Evolutionary conservation across 2,329 filamentous ascomycete genomes (phyloP).

Genomic region (Trichophyton mentagrophytes): DNA sequence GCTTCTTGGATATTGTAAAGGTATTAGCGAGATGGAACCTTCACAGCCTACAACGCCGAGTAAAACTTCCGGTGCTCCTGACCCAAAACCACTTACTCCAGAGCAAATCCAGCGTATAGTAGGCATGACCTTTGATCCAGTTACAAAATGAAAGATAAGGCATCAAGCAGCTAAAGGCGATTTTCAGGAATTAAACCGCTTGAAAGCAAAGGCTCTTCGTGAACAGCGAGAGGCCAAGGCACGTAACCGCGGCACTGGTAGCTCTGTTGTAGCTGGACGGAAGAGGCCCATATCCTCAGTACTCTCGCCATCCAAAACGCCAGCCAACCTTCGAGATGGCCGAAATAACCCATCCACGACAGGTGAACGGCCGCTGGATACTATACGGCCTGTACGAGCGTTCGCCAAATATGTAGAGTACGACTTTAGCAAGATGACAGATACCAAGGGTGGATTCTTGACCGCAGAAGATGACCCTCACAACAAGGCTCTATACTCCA

Average conservation of each 20-base stretch:
- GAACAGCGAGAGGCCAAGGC: slow-evolving; percentile 56
- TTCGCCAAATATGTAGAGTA: slow-evolving; percentile 95
- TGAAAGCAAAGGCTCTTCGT: slow-evolving; percentile 77
- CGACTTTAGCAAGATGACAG: slow-evolving; percentile 94
- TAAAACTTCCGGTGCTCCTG: neutral
- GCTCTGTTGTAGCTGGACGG: slow-evolving; percentile 46
- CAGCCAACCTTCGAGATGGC: slow-evolving; percentile 57
- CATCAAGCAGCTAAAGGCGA: slow-evolving; percentile 1
- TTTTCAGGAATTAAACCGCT: slow-evolving; percentile 68
- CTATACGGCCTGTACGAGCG: slow-evolving; percentile 65
- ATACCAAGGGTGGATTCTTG: slow-evolving; percentile 92
- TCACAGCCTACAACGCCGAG: neutral
- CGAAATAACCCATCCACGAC: slow-evolving; percentile 27
- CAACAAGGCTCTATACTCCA: slow-evolving; percentile 60
- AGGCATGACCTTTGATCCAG: slow-evolving; percentile 11
- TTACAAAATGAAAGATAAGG: neutral
- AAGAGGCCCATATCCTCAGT: slow-evolving; percentile 62
- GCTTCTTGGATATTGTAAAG: neutral
- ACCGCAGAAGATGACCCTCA: slow-evolving; percentile 82
- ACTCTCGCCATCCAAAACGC: slow-evolving; percentile 31
- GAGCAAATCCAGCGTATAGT: slow-evolving; percentile 49
- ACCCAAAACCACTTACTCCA: slow-evolving; percentile 38
- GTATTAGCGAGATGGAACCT: neutral
- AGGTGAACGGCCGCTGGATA: slow-evolving; percentile 28
- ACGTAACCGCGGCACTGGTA: slow-evolving; percentile 23